Evolutionary conservation across 2,329 filamentous ascomycete species (phyloP).

Genomic region (Ceratocystis albifundus): DNA sequence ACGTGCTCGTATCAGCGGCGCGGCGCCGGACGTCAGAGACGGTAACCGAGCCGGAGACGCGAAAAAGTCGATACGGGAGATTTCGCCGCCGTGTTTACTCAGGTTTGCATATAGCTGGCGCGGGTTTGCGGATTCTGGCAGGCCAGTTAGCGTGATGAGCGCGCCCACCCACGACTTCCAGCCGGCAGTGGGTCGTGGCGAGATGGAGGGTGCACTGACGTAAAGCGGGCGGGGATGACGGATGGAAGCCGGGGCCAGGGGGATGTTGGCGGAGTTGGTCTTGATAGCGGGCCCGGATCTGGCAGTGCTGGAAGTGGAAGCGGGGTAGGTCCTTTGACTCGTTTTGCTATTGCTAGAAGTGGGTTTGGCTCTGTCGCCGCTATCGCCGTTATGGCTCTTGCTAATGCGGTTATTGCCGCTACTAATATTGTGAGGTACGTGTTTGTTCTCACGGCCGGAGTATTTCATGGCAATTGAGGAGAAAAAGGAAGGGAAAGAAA

Average conservation of each 20-base stretch:
- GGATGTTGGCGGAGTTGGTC: background rate
- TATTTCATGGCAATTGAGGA: too few species aligned
- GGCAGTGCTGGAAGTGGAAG: background rate
- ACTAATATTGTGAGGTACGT: too few species aligned
- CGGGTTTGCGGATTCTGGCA: background rate
- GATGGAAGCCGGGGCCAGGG: background rate
- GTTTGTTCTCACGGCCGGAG: too few species aligned
- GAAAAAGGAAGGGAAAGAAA: too few species aligned
- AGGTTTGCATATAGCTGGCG: background rate
- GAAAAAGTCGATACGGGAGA: slow-evolving; percentile 1
- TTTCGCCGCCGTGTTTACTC: background rate
- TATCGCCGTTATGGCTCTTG: too few species aligned
- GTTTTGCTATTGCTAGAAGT: too few species aligned
- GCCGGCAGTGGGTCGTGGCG: background rate
- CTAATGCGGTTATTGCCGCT: too few species aligned
- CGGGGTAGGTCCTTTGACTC: too few species aligned
- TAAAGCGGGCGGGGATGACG: background rate
- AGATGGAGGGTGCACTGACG: background rate
- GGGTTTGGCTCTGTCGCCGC: too few species aligned
- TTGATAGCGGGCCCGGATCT: background rate
- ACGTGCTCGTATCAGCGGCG: background rate
- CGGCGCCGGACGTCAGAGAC: background rate
- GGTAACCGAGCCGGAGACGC: background rate
- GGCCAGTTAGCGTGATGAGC: slow-evolving; percentile 3
- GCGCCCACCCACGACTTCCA: slow-evolving; percentile 11